Evolutionary conservation across 192 early-diverging fungal species (phyloP).

Genomic region (Diversispora eburnea): DNA sequence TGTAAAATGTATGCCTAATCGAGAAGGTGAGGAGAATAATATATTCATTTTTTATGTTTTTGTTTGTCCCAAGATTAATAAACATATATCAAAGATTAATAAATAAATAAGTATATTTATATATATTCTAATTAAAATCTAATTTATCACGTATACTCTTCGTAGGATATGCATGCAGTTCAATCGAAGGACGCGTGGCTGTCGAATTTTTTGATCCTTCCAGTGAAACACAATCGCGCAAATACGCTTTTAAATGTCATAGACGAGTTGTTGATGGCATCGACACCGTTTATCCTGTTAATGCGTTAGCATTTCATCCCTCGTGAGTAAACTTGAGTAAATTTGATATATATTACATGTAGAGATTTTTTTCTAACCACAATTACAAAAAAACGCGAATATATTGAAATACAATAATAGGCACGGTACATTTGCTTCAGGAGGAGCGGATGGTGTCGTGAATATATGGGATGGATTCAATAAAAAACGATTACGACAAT

Average conservation of each 20-base stretch:
- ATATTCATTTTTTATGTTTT: neutral
- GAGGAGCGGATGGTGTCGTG: conserved; percentile 89
- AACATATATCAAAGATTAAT: too few relatives aligned
- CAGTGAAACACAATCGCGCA: conserved; percentile 64
- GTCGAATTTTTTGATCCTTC: conserved; percentile 86
- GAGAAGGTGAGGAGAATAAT: conserved; percentile 47
- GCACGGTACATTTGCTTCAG: conserved; percentile 92
- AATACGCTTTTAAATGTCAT: conserved; percentile 98
- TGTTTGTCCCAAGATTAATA: too few relatives aligned
- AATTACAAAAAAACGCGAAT: too few relatives aligned
- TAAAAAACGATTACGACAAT: conserved; percentile 83
- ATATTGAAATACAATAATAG: conserved; percentile 34
- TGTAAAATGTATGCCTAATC: conserved; percentile 82
- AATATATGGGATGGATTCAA: conserved; percentile 91
- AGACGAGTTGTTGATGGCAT: conserved; percentile 70
- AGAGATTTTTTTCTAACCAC: neutral
- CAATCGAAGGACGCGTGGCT: conserved; percentile 92
- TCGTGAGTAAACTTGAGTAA: conserved; percentile 46
- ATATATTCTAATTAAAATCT: too few relatives aligned
- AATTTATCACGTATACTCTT: neutral
- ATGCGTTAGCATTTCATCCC: conserved; percentile 89
- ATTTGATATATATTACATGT: conserved; percentile 13
- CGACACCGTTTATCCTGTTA: conserved; percentile 89
- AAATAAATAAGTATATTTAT: too few relatives aligned
- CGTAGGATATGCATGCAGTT: conserved; percentile 80